Evolutionary conservation across 2,329 filamentous ascomycete species (phyloP).

Genomic region (Aquanectria penicillioides): DNA sequence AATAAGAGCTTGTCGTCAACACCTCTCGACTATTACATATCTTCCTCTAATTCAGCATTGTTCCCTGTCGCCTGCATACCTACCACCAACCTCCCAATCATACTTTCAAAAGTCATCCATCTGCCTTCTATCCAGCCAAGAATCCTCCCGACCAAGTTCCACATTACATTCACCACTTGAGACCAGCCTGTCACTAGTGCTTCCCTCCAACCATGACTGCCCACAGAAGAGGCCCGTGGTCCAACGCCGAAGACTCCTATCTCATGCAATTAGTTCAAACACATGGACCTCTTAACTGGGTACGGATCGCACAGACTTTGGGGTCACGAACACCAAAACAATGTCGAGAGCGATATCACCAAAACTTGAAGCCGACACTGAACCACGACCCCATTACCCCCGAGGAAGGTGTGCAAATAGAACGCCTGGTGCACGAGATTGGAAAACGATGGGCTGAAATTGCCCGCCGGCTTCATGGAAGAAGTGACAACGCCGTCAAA

Average conservation of each 20-base stretch:
- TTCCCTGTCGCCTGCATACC: neutral
- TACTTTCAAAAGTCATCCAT: neutral
- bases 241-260: slow-evolving; percentile 76
- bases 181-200: neutral
- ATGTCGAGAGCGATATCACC: slow-evolving; percentile 92
- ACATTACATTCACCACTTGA: slow-evolving; percentile 2
- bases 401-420: slow-evolving; percentile 78
- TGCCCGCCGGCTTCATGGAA: slow-evolving; percentile 80
- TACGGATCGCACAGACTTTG: slow-evolving; percentile 81
- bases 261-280: slow-evolving; percentile 76
- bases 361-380: slow-evolving; percentile 84
- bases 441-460: slow-evolving; percentile 96
- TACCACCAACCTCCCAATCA: neutral
- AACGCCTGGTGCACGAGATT: slow-evolving; percentile 78
- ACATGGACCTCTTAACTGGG: slow-evolving; percentile 88
- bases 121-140: too few relatives aligned
- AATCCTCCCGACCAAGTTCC: neutral
- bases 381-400: slow-evolving; percentile 79
- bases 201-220: slow-evolving; percentile 25
- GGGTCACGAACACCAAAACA: slow-evolving; percentile 88
- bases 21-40: neutral
- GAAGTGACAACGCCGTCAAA: slow-evolving; percentile 96
- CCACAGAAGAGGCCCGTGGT: slow-evolving; percentile 79
- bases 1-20: neutral
- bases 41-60: neutral